Percentiles rank a stretch among this genome's conserved stretches.
Conservation (phyloP, 495 filamentous ascomycete genomes). For the Neurospora cerealis region DNA sequence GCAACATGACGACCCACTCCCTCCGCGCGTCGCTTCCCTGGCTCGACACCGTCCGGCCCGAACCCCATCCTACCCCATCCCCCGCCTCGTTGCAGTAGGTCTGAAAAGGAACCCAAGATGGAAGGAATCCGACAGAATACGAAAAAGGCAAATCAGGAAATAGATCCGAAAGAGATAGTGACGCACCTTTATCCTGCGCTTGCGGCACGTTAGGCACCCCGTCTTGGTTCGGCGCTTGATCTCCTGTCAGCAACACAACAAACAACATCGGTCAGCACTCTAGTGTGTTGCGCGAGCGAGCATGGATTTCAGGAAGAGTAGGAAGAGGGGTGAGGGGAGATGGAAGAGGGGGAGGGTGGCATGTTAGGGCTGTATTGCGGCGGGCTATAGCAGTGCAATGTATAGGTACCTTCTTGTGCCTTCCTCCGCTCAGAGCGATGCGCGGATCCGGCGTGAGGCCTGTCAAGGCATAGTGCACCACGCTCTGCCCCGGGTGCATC, state of each 20-base stretch:
- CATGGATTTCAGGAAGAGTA: not conserved
- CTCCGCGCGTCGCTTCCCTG: not conserved
- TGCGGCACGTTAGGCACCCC: constrained; percentile 92
- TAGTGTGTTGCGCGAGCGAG: not conserved
- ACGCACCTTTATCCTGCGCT: constrained; percentile 96
- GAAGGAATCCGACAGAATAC: not conserved
- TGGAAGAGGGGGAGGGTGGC: not conserved
- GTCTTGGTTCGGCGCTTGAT: constrained; percentile 98
- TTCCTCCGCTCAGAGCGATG: constrained; percentile 60
- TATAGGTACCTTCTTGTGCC: constrained; percentile 71
- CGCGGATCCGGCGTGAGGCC: constrained; percentile 45
- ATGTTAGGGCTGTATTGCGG: not conserved
- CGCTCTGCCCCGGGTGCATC: constrained; percentile 20
- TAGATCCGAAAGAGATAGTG: not conserved
- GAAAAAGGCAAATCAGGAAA: not conserved
- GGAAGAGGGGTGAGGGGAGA: not conserved
- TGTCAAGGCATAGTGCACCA: constrained; percentile 50
- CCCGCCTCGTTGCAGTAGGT: not conserved
- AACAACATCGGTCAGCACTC: constrained; percentile 14
- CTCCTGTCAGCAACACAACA: constrained; percentile 44
- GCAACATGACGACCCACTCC: not conserved
- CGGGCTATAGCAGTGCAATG: constrained; percentile 1
- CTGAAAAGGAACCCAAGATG: not conserved
- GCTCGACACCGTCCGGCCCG: not conserved
- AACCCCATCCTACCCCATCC: not conserved